phyloP scores from a whole-genome alignment of 495 filamentous ascomycete genomes.

The Xylaria venustula region DNA sequence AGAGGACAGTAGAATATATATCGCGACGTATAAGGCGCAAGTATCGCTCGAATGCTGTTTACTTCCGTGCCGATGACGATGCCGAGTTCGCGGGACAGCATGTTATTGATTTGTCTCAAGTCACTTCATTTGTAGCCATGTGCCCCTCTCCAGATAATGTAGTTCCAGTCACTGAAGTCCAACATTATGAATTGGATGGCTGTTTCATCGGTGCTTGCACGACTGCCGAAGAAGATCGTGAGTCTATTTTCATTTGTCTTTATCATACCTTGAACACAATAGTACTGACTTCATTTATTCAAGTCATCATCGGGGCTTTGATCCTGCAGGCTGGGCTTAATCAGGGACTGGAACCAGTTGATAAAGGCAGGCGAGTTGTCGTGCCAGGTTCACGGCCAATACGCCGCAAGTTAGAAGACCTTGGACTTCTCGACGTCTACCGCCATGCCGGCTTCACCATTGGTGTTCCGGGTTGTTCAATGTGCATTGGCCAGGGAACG shows the following conservation, averaged over 20 bases:
- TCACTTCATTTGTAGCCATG: constrained; percentile 36
- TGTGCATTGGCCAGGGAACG: constrained; percentile 47
- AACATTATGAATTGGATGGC: constrained; percentile 37
- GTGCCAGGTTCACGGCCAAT: constrained; percentile 43
- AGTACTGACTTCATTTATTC: neutral
- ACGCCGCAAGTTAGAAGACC: constrained; percentile 28
- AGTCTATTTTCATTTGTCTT: neutral
- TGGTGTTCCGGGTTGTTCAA: constrained; percentile 45
- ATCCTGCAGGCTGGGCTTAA: neutral
- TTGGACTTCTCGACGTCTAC: constrained; percentile 40
- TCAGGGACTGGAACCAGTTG: neutral
- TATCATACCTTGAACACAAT: no score
- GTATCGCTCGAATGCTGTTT: constrained; percentile 31
- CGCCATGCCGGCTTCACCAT: constrained; percentile 41
- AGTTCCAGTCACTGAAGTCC: constrained; percentile 35
- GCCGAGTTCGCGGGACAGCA: constrained; percentile 37
- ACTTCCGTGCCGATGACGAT: constrained; percentile 41
- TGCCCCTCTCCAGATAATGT: constrained; percentile 50
- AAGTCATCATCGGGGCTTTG: neutral
- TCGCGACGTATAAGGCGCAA: constrained; percentile 26
- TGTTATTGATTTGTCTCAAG: constrained; percentile 38
- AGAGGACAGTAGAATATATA: constrained; percentile 35
- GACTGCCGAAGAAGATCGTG: constrained; percentile 43
- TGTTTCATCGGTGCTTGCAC: constrained; percentile 54
- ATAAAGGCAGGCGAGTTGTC: constrained; percentile 15